Evolutionary conservation across 2,329 filamentous ascomycete species (phyloP).

Genomic region (Diaporthe capsici): DNA sequence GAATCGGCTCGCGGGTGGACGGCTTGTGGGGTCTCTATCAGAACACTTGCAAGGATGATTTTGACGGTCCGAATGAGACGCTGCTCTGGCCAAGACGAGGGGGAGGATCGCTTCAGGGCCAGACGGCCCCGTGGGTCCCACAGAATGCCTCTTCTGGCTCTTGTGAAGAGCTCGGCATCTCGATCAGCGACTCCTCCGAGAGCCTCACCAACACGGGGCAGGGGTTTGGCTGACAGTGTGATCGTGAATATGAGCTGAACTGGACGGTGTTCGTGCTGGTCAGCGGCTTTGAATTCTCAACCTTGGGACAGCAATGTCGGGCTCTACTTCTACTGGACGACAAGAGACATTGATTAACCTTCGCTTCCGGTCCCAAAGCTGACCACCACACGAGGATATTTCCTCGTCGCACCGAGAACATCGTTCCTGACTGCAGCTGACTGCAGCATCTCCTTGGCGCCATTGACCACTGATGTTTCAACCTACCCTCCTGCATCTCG

Average conservation of each 20-base stretch:
- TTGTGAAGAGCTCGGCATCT: background rate
- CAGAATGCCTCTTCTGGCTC: slow-evolving; percentile 5
- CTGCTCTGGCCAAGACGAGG: slow-evolving; percentile 12
- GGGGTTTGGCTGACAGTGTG: background rate
- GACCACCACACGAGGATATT: background rate
- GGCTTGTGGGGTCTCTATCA: slow-evolving; percentile 25
- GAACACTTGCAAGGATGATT: slow-evolving; percentile 6
- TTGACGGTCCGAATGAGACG: slow-evolving; percentile 5
- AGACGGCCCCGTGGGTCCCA: background rate
- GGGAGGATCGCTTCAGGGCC: background rate
- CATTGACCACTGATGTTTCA: slow-evolving; percentile 21
- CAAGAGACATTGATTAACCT: background rate
- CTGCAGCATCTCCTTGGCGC: slow-evolving; percentile 18
- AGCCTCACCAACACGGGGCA: background rate
- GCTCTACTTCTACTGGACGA: background rate
- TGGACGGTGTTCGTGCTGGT: background rate
- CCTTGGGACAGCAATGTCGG: background rate
- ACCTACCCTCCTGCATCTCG: slow-evolving; percentile 11
- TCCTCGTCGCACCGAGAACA: background rate
- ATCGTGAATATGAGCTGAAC: background rate
- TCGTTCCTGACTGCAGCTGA: background rate
- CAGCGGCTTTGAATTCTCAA: background rate
- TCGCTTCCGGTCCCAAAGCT: background rate
- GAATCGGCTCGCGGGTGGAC: slow-evolving; percentile 18
- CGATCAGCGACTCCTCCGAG: background rate